Conservation (phyloP, 495 filamentous ascomycete genomes). For the Neurospora terricola region DNA sequence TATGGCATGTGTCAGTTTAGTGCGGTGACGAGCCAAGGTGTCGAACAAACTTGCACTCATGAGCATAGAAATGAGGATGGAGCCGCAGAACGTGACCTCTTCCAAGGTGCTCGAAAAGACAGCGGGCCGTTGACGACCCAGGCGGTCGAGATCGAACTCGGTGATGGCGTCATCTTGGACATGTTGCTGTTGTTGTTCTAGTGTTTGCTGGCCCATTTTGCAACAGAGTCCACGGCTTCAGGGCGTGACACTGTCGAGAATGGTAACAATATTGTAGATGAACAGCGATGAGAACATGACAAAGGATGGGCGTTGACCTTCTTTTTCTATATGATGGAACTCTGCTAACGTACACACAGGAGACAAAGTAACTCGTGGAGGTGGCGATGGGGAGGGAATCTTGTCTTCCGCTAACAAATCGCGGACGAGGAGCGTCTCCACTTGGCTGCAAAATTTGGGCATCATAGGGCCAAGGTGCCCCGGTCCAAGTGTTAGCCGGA, state of each 20-base stretch:
- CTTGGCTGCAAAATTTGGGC: neutral
- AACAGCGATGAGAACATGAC: neutral
- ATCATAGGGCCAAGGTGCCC: neutral
- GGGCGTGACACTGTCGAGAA: neutral
- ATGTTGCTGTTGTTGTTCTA: neutral
- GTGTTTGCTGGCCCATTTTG: neutral
- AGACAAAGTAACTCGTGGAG: neutral
- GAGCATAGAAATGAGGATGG: constrained; percentile 63
- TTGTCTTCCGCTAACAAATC: neutral
- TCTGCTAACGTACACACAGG: neutral
- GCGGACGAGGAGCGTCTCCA: neutral
- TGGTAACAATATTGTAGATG: neutral
- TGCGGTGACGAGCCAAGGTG: neutral
- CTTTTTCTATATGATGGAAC: neutral
- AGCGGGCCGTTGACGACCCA: constrained; percentile 62
- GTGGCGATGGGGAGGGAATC: neutral
- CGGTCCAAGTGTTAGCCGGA: neutral
- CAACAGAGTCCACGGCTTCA: neutral
- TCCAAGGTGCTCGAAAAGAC: constrained; percentile 49
- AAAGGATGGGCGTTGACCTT: neutral
- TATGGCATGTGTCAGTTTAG: neutral
- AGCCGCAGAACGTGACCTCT: constrained; percentile 63
- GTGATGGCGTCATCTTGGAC: neutral
- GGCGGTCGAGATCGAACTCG: constrained; percentile 43
- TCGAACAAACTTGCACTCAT: constrained; percentile 45